These are phyloP conservation scores for Leishmania mexicana DNA, from an alignment of 208 protist genomes.

Conservation along the genomic window DNA sequence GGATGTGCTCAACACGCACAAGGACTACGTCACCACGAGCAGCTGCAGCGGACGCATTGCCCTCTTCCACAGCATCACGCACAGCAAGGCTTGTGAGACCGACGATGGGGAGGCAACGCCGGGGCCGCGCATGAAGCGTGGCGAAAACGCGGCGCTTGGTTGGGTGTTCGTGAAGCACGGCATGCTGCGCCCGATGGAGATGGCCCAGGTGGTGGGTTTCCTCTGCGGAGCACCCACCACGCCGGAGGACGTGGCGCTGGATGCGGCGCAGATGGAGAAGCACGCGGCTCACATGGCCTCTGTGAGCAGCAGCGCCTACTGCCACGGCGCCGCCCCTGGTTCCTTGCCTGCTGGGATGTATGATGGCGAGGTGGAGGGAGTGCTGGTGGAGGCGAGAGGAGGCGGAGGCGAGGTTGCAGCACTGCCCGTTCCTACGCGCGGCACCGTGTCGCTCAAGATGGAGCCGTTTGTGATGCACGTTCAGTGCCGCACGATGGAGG, in stretches of 20 bases:
- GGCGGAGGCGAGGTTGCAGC: not conserved
- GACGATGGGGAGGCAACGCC: constrained; percentile 10
- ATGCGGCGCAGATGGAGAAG: constrained; percentile 26
- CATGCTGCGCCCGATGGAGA: constrained; percentile 61
- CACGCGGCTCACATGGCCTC: constrained; percentile 24
- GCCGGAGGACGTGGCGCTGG: constrained; percentile 25
- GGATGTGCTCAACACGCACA: constrained; percentile 67
- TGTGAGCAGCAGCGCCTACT: not conserved
- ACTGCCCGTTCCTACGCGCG: constrained; percentile 36
- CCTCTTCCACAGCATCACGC: constrained; percentile 71
- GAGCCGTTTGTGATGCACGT: constrained; percentile 92
- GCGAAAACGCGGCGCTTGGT: constrained; percentile 64
- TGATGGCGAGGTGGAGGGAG: constrained; percentile 65
- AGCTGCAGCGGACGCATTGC: constrained; percentile 91
- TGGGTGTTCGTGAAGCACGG: constrained; percentile 89
- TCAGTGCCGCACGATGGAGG: constrained; percentile 79
- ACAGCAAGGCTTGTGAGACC: not conserved
- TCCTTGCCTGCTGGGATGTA: constrained; percentile 10
- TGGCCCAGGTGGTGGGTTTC: constrained; percentile 51
- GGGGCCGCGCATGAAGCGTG: constrained; percentile 58
- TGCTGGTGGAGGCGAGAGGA: constrained; percentile 25
- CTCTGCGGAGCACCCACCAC: constrained; percentile 49
- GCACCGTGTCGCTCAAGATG: constrained; percentile 80
- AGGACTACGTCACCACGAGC: constrained; percentile 87
- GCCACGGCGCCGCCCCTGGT: not conserved